Conservation (phyloP, 2,329 filamentous ascomycete species). For the Diplodia mutila region DNA sequence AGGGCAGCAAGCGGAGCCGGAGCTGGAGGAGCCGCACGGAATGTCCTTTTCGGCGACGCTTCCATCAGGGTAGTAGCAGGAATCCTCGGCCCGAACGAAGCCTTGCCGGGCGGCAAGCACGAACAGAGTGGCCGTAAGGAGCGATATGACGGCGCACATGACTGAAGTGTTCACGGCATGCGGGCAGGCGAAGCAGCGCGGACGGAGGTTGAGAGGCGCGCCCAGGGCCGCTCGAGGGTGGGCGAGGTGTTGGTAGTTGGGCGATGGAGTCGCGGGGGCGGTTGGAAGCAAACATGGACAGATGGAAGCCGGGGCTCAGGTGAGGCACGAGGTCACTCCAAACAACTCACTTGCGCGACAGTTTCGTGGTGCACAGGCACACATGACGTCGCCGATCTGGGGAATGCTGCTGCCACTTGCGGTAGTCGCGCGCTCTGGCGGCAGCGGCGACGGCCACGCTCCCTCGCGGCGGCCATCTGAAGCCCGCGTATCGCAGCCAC, state of each 20-base stretch:
- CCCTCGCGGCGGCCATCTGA: neutral
- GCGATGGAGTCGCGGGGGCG: neutral
- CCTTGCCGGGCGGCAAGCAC: neutral
- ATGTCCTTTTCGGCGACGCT: constrained; percentile 31
- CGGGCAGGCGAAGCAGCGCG: neutral
- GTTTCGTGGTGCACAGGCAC: neutral
- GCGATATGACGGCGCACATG: neutral
- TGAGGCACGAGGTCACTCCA: neutral
- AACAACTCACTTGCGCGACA: neutral
- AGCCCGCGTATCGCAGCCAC: too few species aligned
- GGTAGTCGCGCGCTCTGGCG: neutral
- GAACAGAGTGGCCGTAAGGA: neutral
- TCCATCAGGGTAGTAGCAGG: constrained; percentile 44
- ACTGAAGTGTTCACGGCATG: neutral
- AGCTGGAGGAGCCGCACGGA: constrained; percentile 30
- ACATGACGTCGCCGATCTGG: constrained; percentile 1
- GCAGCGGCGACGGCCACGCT: neutral
- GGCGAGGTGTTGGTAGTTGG: neutral
- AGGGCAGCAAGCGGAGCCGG: constrained; percentile 40
- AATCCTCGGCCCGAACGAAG: constrained; percentile 29
- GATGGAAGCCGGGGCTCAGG: neutral
- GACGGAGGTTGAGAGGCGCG: neutral
- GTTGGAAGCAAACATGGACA: constrained; percentile 9
- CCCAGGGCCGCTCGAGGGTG: constrained; percentile 8
- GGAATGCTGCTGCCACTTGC: constrained; percentile 16